A percentile compares a stretch with the other conserved stretches of the same genome.
These are phyloP conservation scores for Penicillium oxalicum DNA, from an alignment of 2,329 filamentous ascomycete genomes.

Conservation along the genomic window DNA sequence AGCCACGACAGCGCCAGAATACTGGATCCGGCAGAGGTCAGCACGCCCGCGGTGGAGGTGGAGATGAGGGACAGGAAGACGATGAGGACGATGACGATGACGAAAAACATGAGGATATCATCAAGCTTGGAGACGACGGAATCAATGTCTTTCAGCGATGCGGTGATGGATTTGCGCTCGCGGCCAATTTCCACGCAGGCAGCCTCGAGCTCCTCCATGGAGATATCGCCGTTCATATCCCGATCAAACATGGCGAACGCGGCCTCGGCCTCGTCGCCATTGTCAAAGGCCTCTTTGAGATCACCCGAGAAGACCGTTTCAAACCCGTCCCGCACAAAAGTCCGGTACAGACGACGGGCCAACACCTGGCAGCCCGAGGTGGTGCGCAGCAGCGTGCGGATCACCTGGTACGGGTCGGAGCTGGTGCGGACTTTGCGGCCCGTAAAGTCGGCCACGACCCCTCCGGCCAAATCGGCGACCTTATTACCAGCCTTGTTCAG, in stretches of 20 bases:
- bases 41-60: conserved; percentile 77
- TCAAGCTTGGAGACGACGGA: conserved; percentile 88
- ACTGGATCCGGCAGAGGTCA: conserved; percentile 83
- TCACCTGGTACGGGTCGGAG: conserved; percentile 77
- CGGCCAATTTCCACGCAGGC: conserved; percentile 91
- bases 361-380: conserved; percentile 73
- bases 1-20: conserved; percentile 90
- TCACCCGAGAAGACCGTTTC: conserved; percentile 76
- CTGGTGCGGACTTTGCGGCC: conserved; percentile 62
- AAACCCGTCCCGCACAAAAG: conserved; percentile 66
- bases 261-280: conserved; percentile 77
- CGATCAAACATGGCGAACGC: conserved; percentile 93
- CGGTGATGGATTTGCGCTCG: conserved; percentile 91
- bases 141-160: conserved; percentile 89
- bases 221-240: conserved; percentile 93
- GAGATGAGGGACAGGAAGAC: conserved; percentile 88
- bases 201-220: conserved; percentile 86
- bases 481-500: conserved; percentile 75
- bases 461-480: conserved; percentile 78
- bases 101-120: conserved; percentile 81
- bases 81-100: conserved; percentile 70
- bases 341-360: conserved; percentile 81
- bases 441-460: conserved; percentile 86
- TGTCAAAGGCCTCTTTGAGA: conserved; percentile 69
- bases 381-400: conserved; percentile 67